A percentile compares a stretch with the other conserved stretches of the same genome.
Conservation (phyloP, 345 rosid species). For the Laguncularia racemosa region DNA sequence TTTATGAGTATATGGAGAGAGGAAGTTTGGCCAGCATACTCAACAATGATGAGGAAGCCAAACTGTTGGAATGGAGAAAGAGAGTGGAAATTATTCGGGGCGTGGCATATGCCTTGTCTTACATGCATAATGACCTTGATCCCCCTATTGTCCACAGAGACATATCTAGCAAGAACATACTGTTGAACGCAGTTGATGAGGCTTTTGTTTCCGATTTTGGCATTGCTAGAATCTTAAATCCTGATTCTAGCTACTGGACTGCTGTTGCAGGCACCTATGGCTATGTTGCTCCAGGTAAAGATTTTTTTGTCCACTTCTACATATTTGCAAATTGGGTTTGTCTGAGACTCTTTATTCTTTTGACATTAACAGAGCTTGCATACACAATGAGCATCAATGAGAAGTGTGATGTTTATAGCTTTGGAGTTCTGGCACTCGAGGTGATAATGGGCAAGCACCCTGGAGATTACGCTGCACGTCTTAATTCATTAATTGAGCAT, state of each 20-base stretch:
- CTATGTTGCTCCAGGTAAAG: background rate
- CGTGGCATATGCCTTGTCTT: background rate
- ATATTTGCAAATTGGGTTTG: background rate
- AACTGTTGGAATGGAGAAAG: background rate
- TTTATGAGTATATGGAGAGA: conserved; percentile 1
- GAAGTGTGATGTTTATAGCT: conserved; percentile 10
- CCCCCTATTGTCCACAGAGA: background rate
- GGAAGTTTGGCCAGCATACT: background rate
- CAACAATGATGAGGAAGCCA: background rate
- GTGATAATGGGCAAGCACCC: background rate
- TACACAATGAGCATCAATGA: conserved; percentile 4
- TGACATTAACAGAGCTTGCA: background rate
- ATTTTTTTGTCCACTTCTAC: background rate
- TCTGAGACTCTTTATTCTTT: background rate
- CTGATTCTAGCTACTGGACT: background rate
- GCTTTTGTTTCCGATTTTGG: conserved; percentile 7
- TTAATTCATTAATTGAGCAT: background rate
- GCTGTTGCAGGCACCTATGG: conserved; percentile 5
- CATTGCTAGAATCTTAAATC: conserved; percentile 3
- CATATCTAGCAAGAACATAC: background rate
- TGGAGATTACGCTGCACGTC: background rate
- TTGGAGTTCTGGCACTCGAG: background rate
- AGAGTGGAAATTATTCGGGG: background rate
- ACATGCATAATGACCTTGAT: background rate
- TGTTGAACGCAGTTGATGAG: background rate